Evolutionary conservation across 805 yeast genomes (phyloP).

Genomic region (Jamesozyma lodderae): DNA sequence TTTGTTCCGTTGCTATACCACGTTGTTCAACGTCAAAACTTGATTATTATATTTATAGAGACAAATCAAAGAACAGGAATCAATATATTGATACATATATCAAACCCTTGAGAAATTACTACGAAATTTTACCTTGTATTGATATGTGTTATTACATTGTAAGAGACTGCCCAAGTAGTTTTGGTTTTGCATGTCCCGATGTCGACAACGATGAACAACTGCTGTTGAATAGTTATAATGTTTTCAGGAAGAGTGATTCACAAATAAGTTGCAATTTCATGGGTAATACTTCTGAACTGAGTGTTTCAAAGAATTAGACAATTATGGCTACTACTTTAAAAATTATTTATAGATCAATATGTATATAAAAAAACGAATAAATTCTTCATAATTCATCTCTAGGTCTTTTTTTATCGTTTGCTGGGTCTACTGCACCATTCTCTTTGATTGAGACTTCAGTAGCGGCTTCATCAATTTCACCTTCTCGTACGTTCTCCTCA

Average conservation of each 20-base stretch:
- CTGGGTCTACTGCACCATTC: neutral
- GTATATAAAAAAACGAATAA: too few relatives aligned
- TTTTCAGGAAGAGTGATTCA: slow-evolving; percentile 9
- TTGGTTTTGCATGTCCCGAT: slow-evolving; percentile 69
- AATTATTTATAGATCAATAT: too few relatives aligned
- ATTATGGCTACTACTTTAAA: too few relatives aligned
- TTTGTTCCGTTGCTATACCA: slow-evolving; percentile 83
- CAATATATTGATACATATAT: slow-evolving; percentile 45
- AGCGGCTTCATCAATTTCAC: neutral
- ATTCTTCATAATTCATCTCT: too few relatives aligned
- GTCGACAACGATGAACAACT: slow-evolving; percentile 10
- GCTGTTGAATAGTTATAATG: slow-evolving; percentile 26
- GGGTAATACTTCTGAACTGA: slow-evolving; percentile 26
- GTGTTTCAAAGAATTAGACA: too few relatives aligned
- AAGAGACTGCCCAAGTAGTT: slow-evolving; percentile 71
- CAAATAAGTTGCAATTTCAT: slow-evolving; percentile 36
- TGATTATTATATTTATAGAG: slow-evolving; percentile 39
- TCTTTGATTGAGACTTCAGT: neutral
- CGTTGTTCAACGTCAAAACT: slow-evolving; percentile 55
- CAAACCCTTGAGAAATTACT: slow-evolving; percentile 49
- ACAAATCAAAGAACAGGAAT: slow-evolving; percentile 48
- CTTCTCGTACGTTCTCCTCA: neutral
- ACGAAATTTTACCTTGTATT: slow-evolving; percentile 80
- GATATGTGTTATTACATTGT: slow-evolving; percentile 72
- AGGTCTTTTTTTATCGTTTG: neutral